A percentile compares a stretch with the other conserved stretches of the same genome.
These are phyloP conservation scores for Phialophora tarda DNA, from an alignment of 2,329 filamentous ascomycete species.

Conservation along the genomic window DNA sequence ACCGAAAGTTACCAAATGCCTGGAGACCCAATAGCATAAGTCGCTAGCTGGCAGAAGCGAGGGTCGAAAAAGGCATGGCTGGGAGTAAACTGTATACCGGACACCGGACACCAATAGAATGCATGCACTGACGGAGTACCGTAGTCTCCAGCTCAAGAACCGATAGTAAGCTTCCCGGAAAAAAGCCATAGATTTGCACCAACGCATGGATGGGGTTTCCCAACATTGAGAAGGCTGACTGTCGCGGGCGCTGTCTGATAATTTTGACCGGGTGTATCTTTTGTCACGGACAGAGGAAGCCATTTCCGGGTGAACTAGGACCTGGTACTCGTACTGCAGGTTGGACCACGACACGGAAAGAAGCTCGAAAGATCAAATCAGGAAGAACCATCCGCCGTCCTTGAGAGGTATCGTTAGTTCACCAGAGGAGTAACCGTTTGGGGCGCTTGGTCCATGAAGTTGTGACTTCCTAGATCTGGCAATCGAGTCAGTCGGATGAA, in stretches of 20 bases:
- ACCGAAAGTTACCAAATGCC: not conserved
- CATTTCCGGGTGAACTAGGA: not conserved
- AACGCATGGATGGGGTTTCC: not conserved
- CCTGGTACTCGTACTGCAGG: not conserved
- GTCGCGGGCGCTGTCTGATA: not conserved
- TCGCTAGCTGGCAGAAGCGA: not conserved
- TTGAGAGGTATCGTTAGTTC: not conserved
- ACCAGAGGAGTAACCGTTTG: not conserved
- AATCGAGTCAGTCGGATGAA: not conserved
- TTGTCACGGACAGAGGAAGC: conserved; percentile 16
- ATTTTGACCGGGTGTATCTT: conserved; percentile 7
- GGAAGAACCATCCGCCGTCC: no score
- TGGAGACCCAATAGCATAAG: not conserved
- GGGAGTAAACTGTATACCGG: conserved; percentile 15
- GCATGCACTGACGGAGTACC: conserved; percentile 8
- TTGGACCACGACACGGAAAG: not conserved
- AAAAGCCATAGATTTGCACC: not conserved
- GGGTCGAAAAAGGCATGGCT: conserved; percentile 13
- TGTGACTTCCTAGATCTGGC: not conserved
- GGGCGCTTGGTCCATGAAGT: not conserved
- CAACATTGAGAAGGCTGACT: conserved; percentile 1
- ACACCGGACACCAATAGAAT: not conserved
- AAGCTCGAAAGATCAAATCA: not conserved
- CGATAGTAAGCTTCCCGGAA: not conserved
- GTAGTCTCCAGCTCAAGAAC: not conserved